Base-by-base conservation (phyloP, 2,329 filamentous ascomycete genomes). In the Epichloe coenophiala region DNA sequence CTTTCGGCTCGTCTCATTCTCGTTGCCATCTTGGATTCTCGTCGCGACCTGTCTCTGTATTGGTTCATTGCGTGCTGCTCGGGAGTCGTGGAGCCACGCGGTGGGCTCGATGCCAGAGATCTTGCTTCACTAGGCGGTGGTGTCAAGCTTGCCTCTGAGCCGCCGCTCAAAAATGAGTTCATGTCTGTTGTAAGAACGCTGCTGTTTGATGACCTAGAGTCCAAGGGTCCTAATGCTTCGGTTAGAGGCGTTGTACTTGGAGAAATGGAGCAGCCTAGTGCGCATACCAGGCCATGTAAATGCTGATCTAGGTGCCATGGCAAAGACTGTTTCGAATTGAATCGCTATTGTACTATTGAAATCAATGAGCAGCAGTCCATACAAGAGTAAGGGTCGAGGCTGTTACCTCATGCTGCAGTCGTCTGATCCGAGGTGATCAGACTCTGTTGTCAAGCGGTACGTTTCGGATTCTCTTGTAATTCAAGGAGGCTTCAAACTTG, bases 21-120 rank as follows among this genome's bases (percentile, higher is more conserved):
- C 7, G 66, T 62, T 3, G 71, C 68, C 15, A 75, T 62, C 60
- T 82, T 83, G 6, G 75, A 74, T 56, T 79, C 76, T 56, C 79
- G 71, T 51, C 80, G 74, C 44, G 71, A 75, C 57, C 75, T 76
- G 56, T 82, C 78, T 54, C 74, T 71, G 58, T 83, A 78, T 52
- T 77, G 72, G 66, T 79, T 82, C 41, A 82, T 61, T 59, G 81
- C 78, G 55, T 79, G 74, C 61, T 82, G 78, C 60, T 82, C 78
- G 6, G 76, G 68, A 5, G 77, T 78, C 59, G 81, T 69, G 38
- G 67, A 68, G 44, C 66, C 65, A 54, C 74, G 71, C 5, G 78
- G 76, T 27, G 79, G 78, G 63, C 79, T 83, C 21, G 73, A 74
- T 39, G 78, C 79, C 45, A 74, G 65, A 21, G 77, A 80, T 63